phyloP scores from a whole-genome alignment of 305 asterid genomes.

The Solanum hybrid region DNA sequence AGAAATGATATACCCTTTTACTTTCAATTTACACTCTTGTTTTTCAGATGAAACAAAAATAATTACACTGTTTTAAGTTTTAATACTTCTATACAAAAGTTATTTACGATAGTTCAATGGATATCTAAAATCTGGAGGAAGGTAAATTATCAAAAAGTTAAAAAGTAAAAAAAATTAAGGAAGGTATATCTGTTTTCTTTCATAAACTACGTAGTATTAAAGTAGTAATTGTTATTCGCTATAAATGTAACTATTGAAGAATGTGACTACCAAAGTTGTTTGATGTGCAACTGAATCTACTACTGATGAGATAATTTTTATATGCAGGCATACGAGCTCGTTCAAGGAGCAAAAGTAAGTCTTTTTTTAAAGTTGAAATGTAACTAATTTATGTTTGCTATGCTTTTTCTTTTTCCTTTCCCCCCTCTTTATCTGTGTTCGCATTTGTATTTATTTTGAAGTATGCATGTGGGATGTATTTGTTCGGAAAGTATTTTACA shows the following conservation, averaged over 20 bases:
- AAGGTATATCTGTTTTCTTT: background rate
- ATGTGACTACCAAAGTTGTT: background rate
- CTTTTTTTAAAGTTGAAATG: background rate
- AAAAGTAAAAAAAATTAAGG: background rate
- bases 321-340: constrained; percentile 88
- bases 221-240: background rate
- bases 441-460: background rate
- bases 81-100: no score
- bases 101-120: background rate
- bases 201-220: background rate
- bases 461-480: background rate
- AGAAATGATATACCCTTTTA: background rate
- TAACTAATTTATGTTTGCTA: background rate
- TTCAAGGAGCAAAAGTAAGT: constrained; percentile 91
- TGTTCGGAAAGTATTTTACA: no score
- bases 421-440: background rate
- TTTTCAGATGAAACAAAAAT: background rate
- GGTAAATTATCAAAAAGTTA: background rate
- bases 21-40: background rate
- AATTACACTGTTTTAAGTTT: background rate
- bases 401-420: background rate
- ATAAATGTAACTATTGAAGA: background rate
- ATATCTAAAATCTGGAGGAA: background rate
- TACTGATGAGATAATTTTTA: constrained; percentile 20
- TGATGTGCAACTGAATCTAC: background rate